Evolutionary conservation across 208 protist genomes (phyloP).

Genomic region (Acanthamoeba rhysodes): DNA sequence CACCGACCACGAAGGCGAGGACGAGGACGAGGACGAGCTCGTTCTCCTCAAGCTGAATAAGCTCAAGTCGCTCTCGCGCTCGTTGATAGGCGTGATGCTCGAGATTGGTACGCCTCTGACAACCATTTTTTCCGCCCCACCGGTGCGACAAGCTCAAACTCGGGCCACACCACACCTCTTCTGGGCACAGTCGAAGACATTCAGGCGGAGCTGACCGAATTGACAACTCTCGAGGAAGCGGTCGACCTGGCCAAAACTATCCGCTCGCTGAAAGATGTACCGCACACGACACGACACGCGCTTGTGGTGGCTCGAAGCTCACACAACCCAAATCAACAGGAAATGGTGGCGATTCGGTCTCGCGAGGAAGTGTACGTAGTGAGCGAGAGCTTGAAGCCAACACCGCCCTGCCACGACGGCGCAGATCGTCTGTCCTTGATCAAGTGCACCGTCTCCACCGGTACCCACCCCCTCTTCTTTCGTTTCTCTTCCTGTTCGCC

Average conservation of each 20-base stretch:
- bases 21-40: neutral
- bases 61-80: neutral
- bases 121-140: neutral
- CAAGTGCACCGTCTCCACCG: constrained; percentile 22
- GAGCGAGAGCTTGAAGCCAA: constrained; percentile 1
- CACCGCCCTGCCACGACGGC: neutral
- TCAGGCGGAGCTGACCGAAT: neutral
- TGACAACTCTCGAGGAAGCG: neutral
- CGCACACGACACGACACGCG: neutral
- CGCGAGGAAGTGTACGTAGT: neutral
- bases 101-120: neutral
- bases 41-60: neutral
- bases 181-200: neutral
- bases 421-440: neutral
- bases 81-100: neutral
- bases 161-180: neutral
- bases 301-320: neutral
- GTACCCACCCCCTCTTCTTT: neutral
- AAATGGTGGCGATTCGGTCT: constrained; percentile 17
- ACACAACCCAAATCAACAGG: neutral
- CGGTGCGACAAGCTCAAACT: neutral
- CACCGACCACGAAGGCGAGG: neutral
- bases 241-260: neutral
- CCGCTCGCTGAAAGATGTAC: neutral
- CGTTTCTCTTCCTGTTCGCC: neutral